Evolutionary conservation across 768 basidiomycete species (phyloP), one percentile per base, ranked within the genome.

Genomic region (Cyathus striatus): DNA sequence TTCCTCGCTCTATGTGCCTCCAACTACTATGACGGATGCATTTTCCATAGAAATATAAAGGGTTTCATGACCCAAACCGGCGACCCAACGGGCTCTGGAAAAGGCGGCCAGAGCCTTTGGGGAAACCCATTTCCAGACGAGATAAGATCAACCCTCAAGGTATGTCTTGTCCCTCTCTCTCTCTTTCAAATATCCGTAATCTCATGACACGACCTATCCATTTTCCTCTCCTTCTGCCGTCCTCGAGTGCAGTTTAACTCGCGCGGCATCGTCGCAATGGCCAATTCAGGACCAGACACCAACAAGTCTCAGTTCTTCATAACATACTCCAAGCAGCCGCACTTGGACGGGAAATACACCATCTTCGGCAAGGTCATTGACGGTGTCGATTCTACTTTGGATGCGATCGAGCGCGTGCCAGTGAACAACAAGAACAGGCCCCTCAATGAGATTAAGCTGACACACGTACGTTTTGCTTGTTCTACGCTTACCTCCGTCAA

Each of bases 281-380:
- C 96, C 43, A 99, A 98, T 64, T 85, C 90, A 6, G 96, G 96
- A 1, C 83, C 83, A 7, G 90, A 96, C 60, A 81, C 87, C 24
- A 99, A 97, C 70, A 97, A 95, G 65, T 85, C 74, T 34, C 88
- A 92, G 59, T 91, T 91, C 61, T 91, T 91, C 59, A 75, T 93
- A 56, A 82, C 90, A 3, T 97, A 97, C 58, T 70, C 86, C 2
- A 98, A 98, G 60, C 95, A 97, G 53, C 66, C 89, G 1, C 94
- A 96, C 60, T 78, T 99, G 13, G 95, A 99, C 58, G 84, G 84
- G 49, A 97, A 96, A 60, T 87, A 89, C 64, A 91, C 91, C 13
- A 96, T 97, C 41, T 83, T 98, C 47, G 95, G 92, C 44, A 91
- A 87, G 71, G 93, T 99, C n/a, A 98, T 99, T 51, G 96, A 99